A percentile compares a stretch with the other conserved stretches of the same genome.
Evolutionary conservation across 2,329 filamentous ascomycete species (phyloP).

Genomic region (Fusarium bulbicola): DNA sequence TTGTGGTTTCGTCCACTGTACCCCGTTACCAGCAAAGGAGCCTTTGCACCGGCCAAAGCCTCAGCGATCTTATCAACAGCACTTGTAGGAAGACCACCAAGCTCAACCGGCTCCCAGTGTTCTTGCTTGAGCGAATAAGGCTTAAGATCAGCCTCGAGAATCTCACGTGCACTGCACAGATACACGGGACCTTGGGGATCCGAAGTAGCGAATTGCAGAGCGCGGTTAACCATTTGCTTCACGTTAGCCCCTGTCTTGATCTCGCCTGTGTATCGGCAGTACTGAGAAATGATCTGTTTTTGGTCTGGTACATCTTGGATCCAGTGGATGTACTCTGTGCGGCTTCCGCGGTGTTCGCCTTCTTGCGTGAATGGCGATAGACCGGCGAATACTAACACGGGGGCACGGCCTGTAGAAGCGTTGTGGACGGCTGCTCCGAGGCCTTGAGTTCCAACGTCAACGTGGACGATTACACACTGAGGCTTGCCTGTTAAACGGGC

Average conservation of each 20-base stretch:
- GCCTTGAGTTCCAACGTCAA: conserved; percentile 84
- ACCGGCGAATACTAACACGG: conserved; percentile 81
- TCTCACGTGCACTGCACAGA: conserved; percentile 78
- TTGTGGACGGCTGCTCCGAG: conserved; percentile 83
- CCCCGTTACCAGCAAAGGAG: conserved; percentile 75
- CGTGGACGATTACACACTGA: conserved; percentile 81
- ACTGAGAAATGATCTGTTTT: conserved; percentile 82
- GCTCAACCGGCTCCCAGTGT: conserved; percentile 75
- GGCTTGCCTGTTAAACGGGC: conserved; percentile 76
- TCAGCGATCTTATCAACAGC: conserved; percentile 69
- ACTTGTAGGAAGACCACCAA: conserved; percentile 64
- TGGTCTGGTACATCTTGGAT: conserved; percentile 86
- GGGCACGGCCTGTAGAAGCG: conserved; percentile 76
- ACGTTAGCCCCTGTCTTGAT: conserved; percentile 86
- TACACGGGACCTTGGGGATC: conserved; percentile 85
- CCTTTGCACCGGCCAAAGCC: conserved; percentile 69
- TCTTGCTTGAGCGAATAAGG: conserved; percentile 75
- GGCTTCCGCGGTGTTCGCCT: conserved; percentile 78
- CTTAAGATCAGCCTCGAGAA: conserved; percentile 85
- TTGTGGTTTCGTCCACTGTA: conserved; percentile 76
- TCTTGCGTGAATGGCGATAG: conserved; percentile 80
- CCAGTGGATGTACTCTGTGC: conserved; percentile 89
- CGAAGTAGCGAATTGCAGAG: conserved; percentile 81
- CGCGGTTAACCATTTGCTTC: conserved; percentile 89
- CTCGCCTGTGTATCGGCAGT: conserved; percentile 84